Evolutionary conservation across 2,329 filamentous ascomycete genomes (phyloP).

Genomic region (Xylariaceae sp.): DNA sequence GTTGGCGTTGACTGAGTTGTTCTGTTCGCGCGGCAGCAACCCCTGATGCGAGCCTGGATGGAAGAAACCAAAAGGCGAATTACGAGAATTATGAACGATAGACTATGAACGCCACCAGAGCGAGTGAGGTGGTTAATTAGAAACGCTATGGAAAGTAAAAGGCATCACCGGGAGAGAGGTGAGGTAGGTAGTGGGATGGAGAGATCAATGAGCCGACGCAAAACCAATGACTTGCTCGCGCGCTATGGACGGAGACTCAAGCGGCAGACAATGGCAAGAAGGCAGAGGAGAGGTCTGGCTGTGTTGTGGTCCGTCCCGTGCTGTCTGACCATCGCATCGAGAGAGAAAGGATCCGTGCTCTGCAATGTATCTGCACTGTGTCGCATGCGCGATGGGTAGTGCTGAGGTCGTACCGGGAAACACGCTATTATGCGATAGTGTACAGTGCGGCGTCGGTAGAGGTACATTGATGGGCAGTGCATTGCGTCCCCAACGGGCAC

Average conservation of each 20-base stretch:
- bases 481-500: no score
- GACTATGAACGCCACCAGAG: slow-evolving; percentile 45
- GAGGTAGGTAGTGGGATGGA: slow-evolving; percentile 9
- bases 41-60: slow-evolving; percentile 13
- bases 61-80: slow-evolving; percentile 19
- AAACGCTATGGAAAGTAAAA: slow-evolving; percentile 19
- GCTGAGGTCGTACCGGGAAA: no score
- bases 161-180: slow-evolving; percentile 11
- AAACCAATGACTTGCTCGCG: neutral
- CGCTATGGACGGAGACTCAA: neutral
- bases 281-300: slow-evolving; percentile 1
- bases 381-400: no score
- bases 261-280: neutral
- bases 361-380: no score
- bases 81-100: slow-evolving; percentile 31
- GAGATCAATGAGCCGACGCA: slow-evolving; percentile 9
- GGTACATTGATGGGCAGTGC: no score
- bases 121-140: slow-evolving; percentile 50
- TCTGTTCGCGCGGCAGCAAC: slow-evolving; percentile 6
- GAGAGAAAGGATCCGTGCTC: no score
- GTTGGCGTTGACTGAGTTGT: slow-evolving; percentile 6
- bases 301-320: neutral
- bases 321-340: neutral
- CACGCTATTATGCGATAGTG: no score
- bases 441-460: no score